A percentile compares a stretch with the other conserved stretches of the same genome.
Conservation (phyloP, 768 basidiomycete species). For the Tylopilus felleus region DNA sequence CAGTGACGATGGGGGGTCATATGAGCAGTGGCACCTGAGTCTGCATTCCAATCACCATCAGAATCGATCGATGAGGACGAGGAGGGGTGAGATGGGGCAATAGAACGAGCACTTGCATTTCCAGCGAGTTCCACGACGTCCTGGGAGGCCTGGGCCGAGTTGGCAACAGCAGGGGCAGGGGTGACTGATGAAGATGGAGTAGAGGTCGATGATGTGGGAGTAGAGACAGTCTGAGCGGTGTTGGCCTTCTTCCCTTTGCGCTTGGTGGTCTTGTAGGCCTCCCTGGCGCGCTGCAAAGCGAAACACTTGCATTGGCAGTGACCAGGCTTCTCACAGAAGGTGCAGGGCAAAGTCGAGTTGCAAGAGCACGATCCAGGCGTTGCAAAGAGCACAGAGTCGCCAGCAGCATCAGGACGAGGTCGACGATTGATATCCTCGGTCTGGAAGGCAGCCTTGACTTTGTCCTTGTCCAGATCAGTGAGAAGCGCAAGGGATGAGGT, state of each 20-base stretch:
- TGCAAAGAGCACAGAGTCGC: background rate
- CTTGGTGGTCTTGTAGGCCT: background rate
- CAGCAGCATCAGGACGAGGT: background rate
- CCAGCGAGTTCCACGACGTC: background rate
- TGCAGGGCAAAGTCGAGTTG: background rate
- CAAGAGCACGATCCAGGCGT: background rate
- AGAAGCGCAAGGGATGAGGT: slow-evolving; percentile 2
- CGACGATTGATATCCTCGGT: slow-evolving; percentile 1
- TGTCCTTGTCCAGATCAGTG: slow-evolving; percentile 4
- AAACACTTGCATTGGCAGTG: background rate
- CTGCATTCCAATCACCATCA: background rate
- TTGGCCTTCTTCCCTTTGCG: too few relatives aligned
- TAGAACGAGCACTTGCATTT: background rate
- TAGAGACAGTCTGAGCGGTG: too few relatives aligned
- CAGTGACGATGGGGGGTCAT: background rate
- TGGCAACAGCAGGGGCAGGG: background rate
- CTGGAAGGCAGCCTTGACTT: slow-evolving; percentile 3
- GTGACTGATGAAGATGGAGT: too few relatives aligned
- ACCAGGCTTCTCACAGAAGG: background rate
- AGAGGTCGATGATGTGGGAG: too few relatives aligned
- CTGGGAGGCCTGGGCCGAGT: background rate
- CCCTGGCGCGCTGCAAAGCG: background rate
- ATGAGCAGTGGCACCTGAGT: background rate
- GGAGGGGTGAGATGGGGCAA: background rate
- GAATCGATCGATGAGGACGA: background rate